These are phyloP conservation scores for Neurospora crassa DNA, from an alignment of 2,329 filamentous ascomycete genomes.

Conservation along the genomic window DNA sequence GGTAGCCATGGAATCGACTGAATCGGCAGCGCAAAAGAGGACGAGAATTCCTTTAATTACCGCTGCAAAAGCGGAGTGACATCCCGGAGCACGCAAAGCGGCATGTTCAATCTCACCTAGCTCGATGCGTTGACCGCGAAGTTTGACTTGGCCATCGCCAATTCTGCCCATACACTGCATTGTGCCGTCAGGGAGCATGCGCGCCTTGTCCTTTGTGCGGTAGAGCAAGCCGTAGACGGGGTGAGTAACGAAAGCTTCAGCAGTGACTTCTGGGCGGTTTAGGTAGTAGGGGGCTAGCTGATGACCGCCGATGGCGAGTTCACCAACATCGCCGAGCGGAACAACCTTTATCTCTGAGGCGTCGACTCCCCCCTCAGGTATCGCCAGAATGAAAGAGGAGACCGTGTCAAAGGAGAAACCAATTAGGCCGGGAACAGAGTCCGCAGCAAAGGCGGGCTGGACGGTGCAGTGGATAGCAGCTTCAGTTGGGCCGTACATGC, in stretches of 20 bases:
- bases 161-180: slow-evolving; percentile 82
- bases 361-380: slow-evolving; percentile 24
- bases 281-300: slow-evolving; percentile 77
- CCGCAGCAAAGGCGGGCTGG: slow-evolving; percentile 49
- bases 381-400: slow-evolving; percentile 60
- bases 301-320: slow-evolving; percentile 70
- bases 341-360: slow-evolving; percentile 39
- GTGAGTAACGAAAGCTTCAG: slow-evolving; percentile 58
- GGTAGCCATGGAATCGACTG: slow-evolving; percentile 23
- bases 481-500: slow-evolving; percentile 92
- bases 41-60: slow-evolving; percentile 63
- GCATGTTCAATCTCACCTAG: slow-evolving; percentile 71
- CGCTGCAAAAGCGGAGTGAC: slow-evolving; percentile 56
- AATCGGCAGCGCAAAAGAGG: slow-evolving; percentile 57
- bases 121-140: slow-evolving; percentile 75
- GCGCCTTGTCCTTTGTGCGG: slow-evolving; percentile 75
- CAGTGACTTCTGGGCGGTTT: slow-evolving; percentile 69
- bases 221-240: slow-evolving; percentile 60
- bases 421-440: slow-evolving; percentile 56
- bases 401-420: slow-evolving; percentile 74
- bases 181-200: slow-evolving; percentile 54
- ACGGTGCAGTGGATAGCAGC: slow-evolving; percentile 83
- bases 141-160: slow-evolving; percentile 71
- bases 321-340: slow-evolving; percentile 59
- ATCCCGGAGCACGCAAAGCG: slow-evolving; percentile 48